A percentile compares a stretch with the other conserved stretches of the same genome.
Conservation (phyloP, 164 flowering plant species). For the Cinnamomum micranthum region DNA sequence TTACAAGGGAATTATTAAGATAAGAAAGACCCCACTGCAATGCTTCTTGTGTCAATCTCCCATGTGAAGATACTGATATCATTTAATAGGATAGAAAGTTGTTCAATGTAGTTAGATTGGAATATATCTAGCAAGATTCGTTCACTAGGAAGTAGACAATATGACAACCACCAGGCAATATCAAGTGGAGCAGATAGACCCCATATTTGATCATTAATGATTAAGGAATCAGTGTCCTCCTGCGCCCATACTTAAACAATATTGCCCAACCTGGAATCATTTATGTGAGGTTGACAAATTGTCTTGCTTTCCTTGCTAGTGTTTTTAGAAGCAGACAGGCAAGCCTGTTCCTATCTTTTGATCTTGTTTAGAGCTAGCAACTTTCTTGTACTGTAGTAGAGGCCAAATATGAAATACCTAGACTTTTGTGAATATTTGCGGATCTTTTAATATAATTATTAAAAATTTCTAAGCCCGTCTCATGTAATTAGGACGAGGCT, state of each 20-base stretch:
- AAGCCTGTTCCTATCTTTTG: not conserved
- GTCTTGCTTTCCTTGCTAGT: not conserved
- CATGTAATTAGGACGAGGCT: too few relatives aligned
- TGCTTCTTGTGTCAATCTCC: not conserved
- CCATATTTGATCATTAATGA: not conserved
- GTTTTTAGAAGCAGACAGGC: not conserved
- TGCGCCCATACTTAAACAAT: not conserved
- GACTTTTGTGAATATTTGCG: too few relatives aligned
- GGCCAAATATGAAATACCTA: too few relatives aligned
- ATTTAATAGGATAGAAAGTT: too few relatives aligned
- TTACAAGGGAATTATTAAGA: not conserved
- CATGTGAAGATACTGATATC: not conserved
- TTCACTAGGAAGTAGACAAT: not conserved
- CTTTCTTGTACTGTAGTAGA: not conserved
- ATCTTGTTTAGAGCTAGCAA: not conserved
- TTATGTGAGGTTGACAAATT: not conserved
- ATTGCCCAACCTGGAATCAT: not conserved
- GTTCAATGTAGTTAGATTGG: too few relatives aligned
- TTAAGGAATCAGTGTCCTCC: not conserved
- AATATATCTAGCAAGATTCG: not conserved
- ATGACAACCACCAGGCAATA: not conserved
- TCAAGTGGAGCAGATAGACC: not conserved
- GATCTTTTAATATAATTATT: too few relatives aligned
- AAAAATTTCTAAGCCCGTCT: too few relatives aligned
- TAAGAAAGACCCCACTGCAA: not conserved